Conservation (phyloP, 257 asterid genomes). For the Salvia splendens region DNA sequence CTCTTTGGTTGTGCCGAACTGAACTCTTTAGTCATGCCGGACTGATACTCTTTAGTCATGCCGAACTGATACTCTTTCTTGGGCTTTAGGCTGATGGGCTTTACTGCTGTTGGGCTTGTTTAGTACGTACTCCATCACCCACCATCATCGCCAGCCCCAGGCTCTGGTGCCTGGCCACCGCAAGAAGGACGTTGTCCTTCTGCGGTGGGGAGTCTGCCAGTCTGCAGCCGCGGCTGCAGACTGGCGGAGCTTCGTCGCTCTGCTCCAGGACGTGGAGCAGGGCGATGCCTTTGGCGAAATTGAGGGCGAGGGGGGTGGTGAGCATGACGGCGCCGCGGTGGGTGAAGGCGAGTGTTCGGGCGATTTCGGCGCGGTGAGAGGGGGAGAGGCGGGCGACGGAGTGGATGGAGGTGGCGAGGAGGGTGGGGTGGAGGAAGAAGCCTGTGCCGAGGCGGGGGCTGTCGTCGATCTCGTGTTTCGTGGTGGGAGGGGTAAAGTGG, state of each 20-base stretch:
- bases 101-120: too few species aligned
- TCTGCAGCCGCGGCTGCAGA: not conserved
- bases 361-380: not conserved
- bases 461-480: not conserved
- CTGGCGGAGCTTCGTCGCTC: not conserved
- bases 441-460: slow-evolving; percentile 18
- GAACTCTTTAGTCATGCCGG: too few species aligned
- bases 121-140: too few species aligned
- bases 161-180: slow-evolving; percentile 1
- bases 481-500: slow-evolving; percentile 16
- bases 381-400: slow-evolving; percentile 3
- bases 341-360: slow-evolving; percentile 13
- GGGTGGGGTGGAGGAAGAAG: slow-evolving; percentile 14
- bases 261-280: slow-evolving; percentile 10
- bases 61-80: too few species aligned
- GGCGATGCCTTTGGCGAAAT: not conserved
- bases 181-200: not conserved
- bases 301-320: slow-evolving; percentile 1
- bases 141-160: slow-evolving; percentile 10
- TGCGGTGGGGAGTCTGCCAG: slow-evolving; percentile 15
- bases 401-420: slow-evolving; percentile 16
- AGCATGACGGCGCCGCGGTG: not conserved
- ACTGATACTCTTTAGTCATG: too few species aligned
- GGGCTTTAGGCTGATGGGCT: too few species aligned
- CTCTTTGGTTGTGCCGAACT: too few species aligned